These are phyloP conservation scores for Pseudogymnoascus sp. DNA, from an alignment of 2,329 filamentous ascomycete species.

Conservation along the genomic window DNA sequence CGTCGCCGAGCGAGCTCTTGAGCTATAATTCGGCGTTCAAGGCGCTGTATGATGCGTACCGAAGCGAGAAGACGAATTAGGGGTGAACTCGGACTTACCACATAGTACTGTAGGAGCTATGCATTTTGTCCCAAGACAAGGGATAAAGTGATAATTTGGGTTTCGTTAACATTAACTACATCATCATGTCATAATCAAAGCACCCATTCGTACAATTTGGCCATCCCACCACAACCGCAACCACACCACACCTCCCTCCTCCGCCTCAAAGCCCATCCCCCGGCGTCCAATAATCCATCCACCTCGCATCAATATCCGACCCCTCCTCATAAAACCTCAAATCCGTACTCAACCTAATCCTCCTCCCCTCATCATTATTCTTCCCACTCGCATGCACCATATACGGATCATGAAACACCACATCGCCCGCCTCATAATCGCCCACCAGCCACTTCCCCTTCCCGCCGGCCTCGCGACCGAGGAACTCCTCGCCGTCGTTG, in stretches of 20 bases:
- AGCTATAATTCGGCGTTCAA: slow-evolving; percentile 12
- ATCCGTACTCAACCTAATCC: slow-evolving; percentile 36
- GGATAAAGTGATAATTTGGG: neutral
- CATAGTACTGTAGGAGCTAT: neutral
- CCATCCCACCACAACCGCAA: neutral
- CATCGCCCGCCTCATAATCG: slow-evolving; percentile 34
- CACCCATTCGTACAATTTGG: neutral
- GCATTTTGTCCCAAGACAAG: neutral
- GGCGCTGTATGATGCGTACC: slow-evolving; percentile 13
- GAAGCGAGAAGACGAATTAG: neutral
- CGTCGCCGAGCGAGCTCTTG: slow-evolving; percentile 72
- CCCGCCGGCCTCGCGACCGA: slow-evolving; percentile 20
- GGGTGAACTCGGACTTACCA: neutral
- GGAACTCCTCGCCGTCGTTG: slow-evolving; percentile 16
- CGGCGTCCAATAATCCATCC: slow-evolving; percentile 33
- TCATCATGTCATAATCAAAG: neutral
- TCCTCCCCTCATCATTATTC: slow-evolving; percentile 33
- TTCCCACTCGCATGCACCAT: slow-evolving; percentile 32
- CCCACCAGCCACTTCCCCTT: slow-evolving; percentile 28
- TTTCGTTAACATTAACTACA: too few relatives aligned
- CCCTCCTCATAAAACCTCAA: slow-evolving; percentile 35
- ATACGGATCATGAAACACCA: slow-evolving; percentile 38
- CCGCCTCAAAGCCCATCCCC: neutral
- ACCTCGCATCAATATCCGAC: slow-evolving; percentile 24
- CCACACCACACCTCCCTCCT: neutral